Base-by-base conservation (phyloP, 441 rosid species). In the Geranium incanum region DNA sequence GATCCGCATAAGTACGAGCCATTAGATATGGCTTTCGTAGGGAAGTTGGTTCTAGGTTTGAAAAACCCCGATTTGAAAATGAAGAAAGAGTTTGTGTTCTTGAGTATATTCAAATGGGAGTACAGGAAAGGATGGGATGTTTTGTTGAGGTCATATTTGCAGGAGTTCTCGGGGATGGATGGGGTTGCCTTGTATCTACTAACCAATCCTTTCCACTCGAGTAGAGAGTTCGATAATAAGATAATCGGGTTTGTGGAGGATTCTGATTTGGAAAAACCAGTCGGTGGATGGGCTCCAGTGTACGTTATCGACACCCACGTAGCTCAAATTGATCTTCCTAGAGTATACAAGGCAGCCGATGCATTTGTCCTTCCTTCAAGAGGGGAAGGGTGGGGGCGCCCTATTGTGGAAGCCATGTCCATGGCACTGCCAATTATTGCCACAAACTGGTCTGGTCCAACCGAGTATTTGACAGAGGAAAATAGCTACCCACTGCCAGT, bases 351-450 rank as follows among this genome's bases (percentile, higher is more conserved):
- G 81, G 92, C 97, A 4, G 97, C 89, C 19, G 78, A 84, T 85
- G 90, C 92, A 12, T 92, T 89, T 83, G 91, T 86, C 73, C 83
- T 89, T 72, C 84, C 97, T 18, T 89, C 93, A 1, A 86, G 98
- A 79, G 98, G 97, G 12, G 97, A 92, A 81, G 95, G 95, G 3
- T 92, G 97, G 95, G 95, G 90, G 50, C 80, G 93, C 74, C 97
- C 92, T 0, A 70, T 86, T 15, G 91, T 86, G 68, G 98, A 90
- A 81, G 98, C 95, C 36, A 93, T 90, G 98, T 86, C 98, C 3
- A 93, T 93, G 95, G 79, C 89, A 59, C 86, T 89, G 75, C 97
- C 93, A 0, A 92, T 89, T 71, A 90, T 90, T 33, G 78, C 89
- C 1, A 88, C 98, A 0, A 88, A 92, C 76, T 93, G 95, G 97